Percentiles rank a stretch among this genome's conserved stretches.
These are phyloP conservation scores for Aspergillus alliaceus DNA, from an alignment of 2,329 filamentous ascomycete genomes.

Conservation along the genomic window DNA sequence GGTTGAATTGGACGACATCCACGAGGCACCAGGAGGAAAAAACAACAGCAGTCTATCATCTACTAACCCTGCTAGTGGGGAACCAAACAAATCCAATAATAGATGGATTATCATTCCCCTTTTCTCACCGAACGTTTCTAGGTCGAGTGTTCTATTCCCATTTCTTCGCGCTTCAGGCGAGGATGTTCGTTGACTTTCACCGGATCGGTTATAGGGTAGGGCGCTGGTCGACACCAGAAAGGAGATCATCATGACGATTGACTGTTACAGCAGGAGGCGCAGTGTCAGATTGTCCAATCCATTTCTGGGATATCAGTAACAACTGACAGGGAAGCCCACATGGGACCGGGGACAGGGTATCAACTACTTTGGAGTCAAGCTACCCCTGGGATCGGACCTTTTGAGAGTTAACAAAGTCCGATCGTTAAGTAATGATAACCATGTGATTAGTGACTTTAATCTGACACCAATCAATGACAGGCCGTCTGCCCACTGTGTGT, in stretches of 20 bases:
- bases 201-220: neutral
- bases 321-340: neutral
- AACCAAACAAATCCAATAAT: neutral
- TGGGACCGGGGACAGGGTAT: neutral
- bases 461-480: neutral
- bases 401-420: neutral
- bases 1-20: neutral
- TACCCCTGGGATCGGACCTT: neutral
- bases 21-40: conserved; percentile 3
- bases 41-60: neutral
- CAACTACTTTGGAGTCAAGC: neutral
- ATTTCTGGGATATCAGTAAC: no score
- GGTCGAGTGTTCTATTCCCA: neutral
- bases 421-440: neutral
- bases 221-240: neutral
- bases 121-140: neutral
- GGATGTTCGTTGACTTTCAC: neutral
- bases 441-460: conserved; percentile 1
- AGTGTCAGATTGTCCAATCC: neutral
- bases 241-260: neutral
- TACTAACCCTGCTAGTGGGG: neutral
- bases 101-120: neutral
- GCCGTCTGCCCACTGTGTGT: conserved; percentile 1
- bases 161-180: neutral
- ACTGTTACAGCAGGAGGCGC: neutral